Percentiles rank a stretch among this genome's conserved stretches.
Evolutionary conservation across 2,329 filamentous ascomycete species (phyloP).

Genomic region (Biscogniauxia marginata): DNA sequence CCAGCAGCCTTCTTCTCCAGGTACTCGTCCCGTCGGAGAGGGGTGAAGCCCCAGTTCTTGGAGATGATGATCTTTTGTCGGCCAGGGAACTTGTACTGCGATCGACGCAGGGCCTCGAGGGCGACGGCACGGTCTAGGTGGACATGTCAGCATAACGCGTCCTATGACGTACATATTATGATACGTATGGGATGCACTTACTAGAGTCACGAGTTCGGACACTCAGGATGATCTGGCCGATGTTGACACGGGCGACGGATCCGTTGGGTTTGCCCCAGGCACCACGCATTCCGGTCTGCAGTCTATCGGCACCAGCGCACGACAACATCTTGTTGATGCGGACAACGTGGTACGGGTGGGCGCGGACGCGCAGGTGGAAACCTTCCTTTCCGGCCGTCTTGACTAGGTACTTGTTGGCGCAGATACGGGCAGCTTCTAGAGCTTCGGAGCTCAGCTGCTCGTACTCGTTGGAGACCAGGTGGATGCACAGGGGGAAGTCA

Average conservation of each 20-base stretch:
- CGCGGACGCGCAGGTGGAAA: conserved; percentile 76
- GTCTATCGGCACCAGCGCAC: conserved; percentile 99
- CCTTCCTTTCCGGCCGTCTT: conserved; percentile 70
- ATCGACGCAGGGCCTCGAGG: conserved; percentile 97
- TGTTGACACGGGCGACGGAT: conserved; percentile 99
- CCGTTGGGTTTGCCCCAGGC: conserved; percentile 99
- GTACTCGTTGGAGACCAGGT: conserved; percentile 99
- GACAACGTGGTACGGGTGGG: conserved; percentile 99
- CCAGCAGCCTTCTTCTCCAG: conserved; percentile 91
- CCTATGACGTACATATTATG: not conserved
- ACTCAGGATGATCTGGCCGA: conserved; percentile 97
- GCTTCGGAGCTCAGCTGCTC: conserved; percentile 99
- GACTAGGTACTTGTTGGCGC: conserved; percentile 97
- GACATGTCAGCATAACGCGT: conserved; percentile 25
- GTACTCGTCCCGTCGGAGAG: conserved; percentile 96
- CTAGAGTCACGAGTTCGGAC: conserved; percentile 94
- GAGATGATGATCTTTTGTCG: conserved; percentile 99
- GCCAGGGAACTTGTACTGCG: conserved; percentile 99
- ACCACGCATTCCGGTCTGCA: conserved; percentile 99
- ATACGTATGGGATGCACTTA: conserved; percentile 44
- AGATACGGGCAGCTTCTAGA: conserved; percentile 99
- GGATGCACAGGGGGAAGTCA: conserved; percentile 98
- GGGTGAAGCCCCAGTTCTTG: conserved; percentile 99
- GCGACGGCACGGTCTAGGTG: conserved; percentile 76
- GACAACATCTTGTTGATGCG: conserved; percentile 99